Evolutionary conservation across 352 stramenopile species (phyloP).

Genomic region (Phytopythium boreale): DNA sequence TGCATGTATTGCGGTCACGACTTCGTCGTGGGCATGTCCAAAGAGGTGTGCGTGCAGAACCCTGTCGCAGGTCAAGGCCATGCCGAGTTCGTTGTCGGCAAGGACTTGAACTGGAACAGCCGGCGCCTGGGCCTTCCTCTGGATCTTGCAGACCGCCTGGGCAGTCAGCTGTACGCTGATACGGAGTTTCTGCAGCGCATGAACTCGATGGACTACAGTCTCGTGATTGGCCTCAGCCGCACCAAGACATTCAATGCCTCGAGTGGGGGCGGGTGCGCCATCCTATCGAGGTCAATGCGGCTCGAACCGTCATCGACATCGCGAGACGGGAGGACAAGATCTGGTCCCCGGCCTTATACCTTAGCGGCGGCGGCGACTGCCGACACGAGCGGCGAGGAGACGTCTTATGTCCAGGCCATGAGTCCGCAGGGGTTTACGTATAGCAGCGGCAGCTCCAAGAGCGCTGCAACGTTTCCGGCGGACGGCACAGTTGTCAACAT

Average conservation of each 20-base stretch:
- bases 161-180: slow-evolving; percentile 87
- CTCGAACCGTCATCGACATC: slow-evolving; percentile 10
- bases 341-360: not conserved
- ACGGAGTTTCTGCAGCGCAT: slow-evolving; percentile 92
- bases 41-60: slow-evolving; percentile 71
- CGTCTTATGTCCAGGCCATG: slow-evolving; percentile 52
- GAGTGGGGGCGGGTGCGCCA: slow-evolving; percentile 22
- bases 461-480: slow-evolving; percentile 40
- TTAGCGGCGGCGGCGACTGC: not conserved
- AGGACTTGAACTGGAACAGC: slow-evolving; percentile 87
- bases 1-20: slow-evolving; percentile 88
- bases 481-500: slow-evolving; percentile 91
- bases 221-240: slow-evolving; percentile 91
- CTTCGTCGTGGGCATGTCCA: slow-evolving; percentile 85
- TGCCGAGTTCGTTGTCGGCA: slow-evolving; percentile 75
- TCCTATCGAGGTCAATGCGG: slow-evolving; percentile 20
- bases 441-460: slow-evolving; percentile 19
- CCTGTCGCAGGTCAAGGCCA: slow-evolving; percentile 61
- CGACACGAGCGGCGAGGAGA: slow-evolving; percentile 30
- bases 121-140: slow-evolving; percentile 65
- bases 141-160: slow-evolving; percentile 70
- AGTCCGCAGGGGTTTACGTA: slow-evolving; percentile 43
- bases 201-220: slow-evolving; percentile 97
- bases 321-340: not conserved
- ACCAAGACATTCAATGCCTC: slow-evolving; percentile 36